Evolutionary conservation across 2,329 filamentous ascomycete genomes (phyloP).

Genomic region (Phaeosphaeria sp.): DNA sequence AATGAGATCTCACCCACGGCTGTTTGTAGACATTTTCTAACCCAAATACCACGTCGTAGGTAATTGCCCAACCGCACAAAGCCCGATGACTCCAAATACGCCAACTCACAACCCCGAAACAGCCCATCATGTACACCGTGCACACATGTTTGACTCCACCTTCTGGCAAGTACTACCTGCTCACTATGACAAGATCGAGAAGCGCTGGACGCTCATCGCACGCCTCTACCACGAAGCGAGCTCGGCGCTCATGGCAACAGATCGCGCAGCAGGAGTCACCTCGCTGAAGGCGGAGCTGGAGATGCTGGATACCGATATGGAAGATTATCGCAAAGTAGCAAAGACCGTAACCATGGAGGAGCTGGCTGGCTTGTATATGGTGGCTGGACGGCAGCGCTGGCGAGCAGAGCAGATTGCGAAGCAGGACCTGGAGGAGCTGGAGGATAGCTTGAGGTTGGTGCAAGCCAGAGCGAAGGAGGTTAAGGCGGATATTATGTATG

Average conservation of each 20-base stretch:
- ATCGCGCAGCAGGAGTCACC: conserved; percentile 9
- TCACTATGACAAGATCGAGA: conserved; percentile 13
- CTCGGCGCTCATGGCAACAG: conserved; percentile 7
- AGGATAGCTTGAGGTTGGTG: conserved; percentile 8
- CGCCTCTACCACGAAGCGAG: conserved; percentile 10
- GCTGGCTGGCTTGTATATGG: conserved; percentile 18
- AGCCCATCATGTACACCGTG: neutral
- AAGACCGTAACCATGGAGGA: conserved; percentile 14
- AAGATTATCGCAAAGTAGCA: conserved; percentile 10
- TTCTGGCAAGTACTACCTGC: conserved; percentile 17
- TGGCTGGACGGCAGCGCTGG: conserved; percentile 10
- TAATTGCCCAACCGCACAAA: neutral
- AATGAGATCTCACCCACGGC: neutral
- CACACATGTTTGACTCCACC: conserved; percentile 9
- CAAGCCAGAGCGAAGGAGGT: conserved; percentile 11
- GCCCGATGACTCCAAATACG: neutral
- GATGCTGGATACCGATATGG: conserved; percentile 17
- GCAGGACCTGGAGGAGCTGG: conserved; percentile 18
- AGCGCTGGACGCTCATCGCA: conserved; percentile 7
- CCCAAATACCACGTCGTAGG: neutral
- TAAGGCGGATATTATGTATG: conserved; percentile 15
- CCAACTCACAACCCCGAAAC: neutral
- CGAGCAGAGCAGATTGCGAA: conserved; percentile 21
- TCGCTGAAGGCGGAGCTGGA: conserved; percentile 22
- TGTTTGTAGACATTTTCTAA: neutral